These are phyloP conservation scores for Pyronema domesticum DNA, from an alignment of 495 filamentous ascomycete genomes.

Conservation along the genomic window DNA sequence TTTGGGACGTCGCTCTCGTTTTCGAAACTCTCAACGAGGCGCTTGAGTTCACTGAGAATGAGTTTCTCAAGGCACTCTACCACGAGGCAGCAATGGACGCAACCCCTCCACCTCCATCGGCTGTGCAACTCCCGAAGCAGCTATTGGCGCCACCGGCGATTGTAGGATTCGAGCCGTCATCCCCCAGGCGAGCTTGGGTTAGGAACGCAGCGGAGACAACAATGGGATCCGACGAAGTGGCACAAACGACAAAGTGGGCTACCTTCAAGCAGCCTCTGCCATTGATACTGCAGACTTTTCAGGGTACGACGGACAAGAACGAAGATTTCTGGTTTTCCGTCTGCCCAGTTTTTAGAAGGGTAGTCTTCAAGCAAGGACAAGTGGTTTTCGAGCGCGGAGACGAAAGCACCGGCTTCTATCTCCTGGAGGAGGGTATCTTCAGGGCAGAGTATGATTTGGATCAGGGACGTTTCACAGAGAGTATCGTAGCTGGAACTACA, in stretches of 20 bases:
- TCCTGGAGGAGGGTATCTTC: slow-evolving; percentile 79
- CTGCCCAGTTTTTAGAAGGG: slow-evolving; percentile 50
- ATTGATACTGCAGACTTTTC: slow-evolving; percentile 82
- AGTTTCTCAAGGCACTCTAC: slow-evolving; percentile 76
- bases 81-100: slow-evolving; percentile 1
- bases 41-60: slow-evolving; percentile 86
- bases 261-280: slow-evolving; percentile 75
- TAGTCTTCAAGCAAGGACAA: slow-evolving; percentile 46
- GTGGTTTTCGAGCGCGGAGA: slow-evolving; percentile 53
- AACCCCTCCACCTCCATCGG: not conserved
- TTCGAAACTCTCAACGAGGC: slow-evolving; percentile 85
- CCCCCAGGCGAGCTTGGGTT: slow-evolving; percentile 61
- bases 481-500: slow-evolving; percentile 79
- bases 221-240: slow-evolving; percentile 38
- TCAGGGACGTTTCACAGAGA: slow-evolving; percentile 74
- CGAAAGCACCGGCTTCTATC: slow-evolving; percentile 52
- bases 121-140: not conserved
- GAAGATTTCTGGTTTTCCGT: slow-evolving; percentile 89
- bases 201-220: slow-evolving; percentile 60
- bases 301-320: slow-evolving; percentile 59
- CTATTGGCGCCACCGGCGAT: slow-evolving; percentile 6
- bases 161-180: slow-evolving; percentile 31
- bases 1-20: slow-evolving; percentile 61
- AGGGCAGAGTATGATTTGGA: slow-evolving; percentile 76
- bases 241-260: slow-evolving; percentile 47